Base-by-base conservation (phyloP, 2,329 filamentous ascomycete genomes). In the Fusarium brevicatenulatum region DNA sequence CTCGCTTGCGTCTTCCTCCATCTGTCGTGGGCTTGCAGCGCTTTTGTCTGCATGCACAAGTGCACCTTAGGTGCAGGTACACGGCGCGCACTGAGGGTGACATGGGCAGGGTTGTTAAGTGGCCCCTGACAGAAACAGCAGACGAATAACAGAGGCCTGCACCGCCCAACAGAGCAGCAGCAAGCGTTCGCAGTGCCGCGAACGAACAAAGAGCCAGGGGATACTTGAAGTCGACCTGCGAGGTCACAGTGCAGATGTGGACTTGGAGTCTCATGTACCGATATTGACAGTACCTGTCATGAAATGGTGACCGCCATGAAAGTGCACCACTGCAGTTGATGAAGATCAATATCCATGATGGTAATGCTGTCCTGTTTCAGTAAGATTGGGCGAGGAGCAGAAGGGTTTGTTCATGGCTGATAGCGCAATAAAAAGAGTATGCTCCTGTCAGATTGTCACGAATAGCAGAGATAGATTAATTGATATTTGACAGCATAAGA, bases 41-140 rank as follows among this genome's bases (percentile, higher is more conserved):
- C 68, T 70, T 72, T 63, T 70, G 59, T 66, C 68, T 66, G 67
- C 65, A 68, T 64, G 73, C 72, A 74, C 71, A 73, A 74, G 74
- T 76, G 74, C 54, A 54, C 61, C 65, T 70, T 70, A 69, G 68
- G 74, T 76, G 72, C 72, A 77, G 75, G 75, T 77, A 77, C 71
- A 76, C 73, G 71, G 56, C 42, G 56, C 21, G 66, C 54, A 62
- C 63, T 65, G 63, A 68, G 63, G 37, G 57, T 61, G 68, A 68
- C 74, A 73, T 68, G 64, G 71, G 49, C 63, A 63, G 60, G 69
- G 66, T 63, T 74, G 43, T 18, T 50, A 18, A 39, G 58, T 66
- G 62, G 64, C 43, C 57, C 57, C 65, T 40, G 55, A 52, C 54
- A 68, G 71, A 76, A 75, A 76, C 75, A 75, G 61, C 62, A 67